phyloP scores from a whole-genome alignment of 1,284 basidiomycete species.

The Papiliotrema terrestris region DNA sequence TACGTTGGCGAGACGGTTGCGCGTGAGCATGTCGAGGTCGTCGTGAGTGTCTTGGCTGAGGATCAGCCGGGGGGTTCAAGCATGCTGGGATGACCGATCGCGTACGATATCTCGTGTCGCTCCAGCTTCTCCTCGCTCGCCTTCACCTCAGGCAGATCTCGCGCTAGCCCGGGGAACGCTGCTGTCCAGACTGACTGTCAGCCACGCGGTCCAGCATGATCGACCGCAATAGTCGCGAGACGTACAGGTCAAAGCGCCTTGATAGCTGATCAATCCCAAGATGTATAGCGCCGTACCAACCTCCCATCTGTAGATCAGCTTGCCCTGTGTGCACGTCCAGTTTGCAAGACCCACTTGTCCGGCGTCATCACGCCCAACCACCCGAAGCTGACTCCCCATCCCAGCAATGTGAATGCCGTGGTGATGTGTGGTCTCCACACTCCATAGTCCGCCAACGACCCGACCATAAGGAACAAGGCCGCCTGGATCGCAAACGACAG shows the following conservation, averaged over 20 bases:
- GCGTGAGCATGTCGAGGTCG: slow-evolving; percentile 61
- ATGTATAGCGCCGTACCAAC: slow-evolving; percentile 75
- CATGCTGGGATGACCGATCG: not conserved
- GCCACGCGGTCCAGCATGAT: slow-evolving; percentile 30
- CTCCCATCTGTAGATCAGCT: slow-evolving; percentile 57
- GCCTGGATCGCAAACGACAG: slow-evolving; percentile 63
- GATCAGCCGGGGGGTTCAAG: not conserved
- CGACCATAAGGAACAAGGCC: slow-evolving; percentile 52
- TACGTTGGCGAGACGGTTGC: slow-evolving; percentile 74
- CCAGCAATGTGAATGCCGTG: slow-evolving; percentile 65
- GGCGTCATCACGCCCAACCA: slow-evolving; percentile 57
- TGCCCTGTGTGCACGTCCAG: slow-evolving; percentile 21
- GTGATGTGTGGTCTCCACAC: slow-evolving; percentile 72
- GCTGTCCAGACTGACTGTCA: slow-evolving; percentile 61
- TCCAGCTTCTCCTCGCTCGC: slow-evolving; percentile 59
- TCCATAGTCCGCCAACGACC: slow-evolving; percentile 62
- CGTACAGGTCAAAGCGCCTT: slow-evolving; percentile 61
- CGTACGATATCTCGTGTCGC: slow-evolving; percentile 54
- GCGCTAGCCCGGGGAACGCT: slow-evolving; percentile 73
- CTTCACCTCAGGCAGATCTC: slow-evolving; percentile 69
- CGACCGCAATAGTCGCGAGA: not conserved
- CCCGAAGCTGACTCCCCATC: slow-evolving; percentile 74
- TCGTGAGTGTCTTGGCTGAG: slow-evolving; percentile 59
- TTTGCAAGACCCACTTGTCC: slow-evolving; percentile 18
- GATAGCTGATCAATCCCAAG: slow-evolving; percentile 74